Evolutionary conservation across 306 rosid species (phyloP).

Genomic region (Hippophae tibetana): DNA sequence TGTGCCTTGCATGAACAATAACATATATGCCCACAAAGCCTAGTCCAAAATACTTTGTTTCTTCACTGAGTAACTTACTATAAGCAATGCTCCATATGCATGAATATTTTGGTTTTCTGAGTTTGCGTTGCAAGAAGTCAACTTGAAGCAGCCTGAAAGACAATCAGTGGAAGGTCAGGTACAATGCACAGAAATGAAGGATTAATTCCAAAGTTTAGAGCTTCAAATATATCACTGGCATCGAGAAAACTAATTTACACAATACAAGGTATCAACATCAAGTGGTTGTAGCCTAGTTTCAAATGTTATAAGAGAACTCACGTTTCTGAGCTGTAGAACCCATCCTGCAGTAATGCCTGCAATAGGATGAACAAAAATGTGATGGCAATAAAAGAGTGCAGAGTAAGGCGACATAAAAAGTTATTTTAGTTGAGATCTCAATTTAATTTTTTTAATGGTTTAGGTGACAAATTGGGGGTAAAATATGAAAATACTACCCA

Average conservation of each 20-base stretch:
- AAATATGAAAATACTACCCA: conserved; percentile 53
- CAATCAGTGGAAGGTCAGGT: conserved; percentile 30
- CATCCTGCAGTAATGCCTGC: conserved; percentile 86
- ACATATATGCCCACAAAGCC: conserved; percentile 4
- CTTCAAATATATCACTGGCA: not conserved
- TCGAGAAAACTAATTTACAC: not conserved
- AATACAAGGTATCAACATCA: not conserved
- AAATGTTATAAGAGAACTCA: conserved; percentile 27
- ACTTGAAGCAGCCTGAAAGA: conserved; percentile 78
- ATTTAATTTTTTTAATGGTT: not conserved
- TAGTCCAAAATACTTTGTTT: conserved; percentile 14
- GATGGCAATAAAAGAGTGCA: not conserved
- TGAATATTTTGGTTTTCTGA: conserved; percentile 64
- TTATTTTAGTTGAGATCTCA: not conserved
- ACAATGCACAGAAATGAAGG: conserved; percentile 1
- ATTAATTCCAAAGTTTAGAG: not conserved
- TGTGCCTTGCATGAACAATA: not conserved
- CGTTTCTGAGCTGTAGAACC: conserved; percentile 79
- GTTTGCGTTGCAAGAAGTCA: conserved; percentile 75
- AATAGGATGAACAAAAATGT: conserved; percentile 11
- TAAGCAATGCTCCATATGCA: conserved; percentile 77
- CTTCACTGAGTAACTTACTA: conserved; percentile 49
- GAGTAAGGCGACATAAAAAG: not conserved
- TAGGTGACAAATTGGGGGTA: not conserved
- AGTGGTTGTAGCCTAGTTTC: not conserved